Percentiles rank a stretch among this genome's conserved stretches.
These are phyloP conservation scores for Candida ortonii DNA, from an alignment of 805 yeast species.

Conservation along the genomic window DNA sequence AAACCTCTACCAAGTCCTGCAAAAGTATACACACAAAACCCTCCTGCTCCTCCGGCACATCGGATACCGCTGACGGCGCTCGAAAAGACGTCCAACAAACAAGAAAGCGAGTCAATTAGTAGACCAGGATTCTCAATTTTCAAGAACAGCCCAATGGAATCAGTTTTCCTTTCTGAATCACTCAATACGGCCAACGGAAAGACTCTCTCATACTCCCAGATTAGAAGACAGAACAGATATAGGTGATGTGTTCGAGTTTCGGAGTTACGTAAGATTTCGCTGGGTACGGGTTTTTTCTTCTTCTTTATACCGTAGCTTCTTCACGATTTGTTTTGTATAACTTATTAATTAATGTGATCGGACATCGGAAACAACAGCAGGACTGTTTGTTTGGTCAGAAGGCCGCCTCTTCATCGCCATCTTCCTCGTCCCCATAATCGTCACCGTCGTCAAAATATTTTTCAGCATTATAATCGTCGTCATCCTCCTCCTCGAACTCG, in stretches of 20 bases:
- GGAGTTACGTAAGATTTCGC: no score
- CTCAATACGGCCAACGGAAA: conserved; percentile 1
- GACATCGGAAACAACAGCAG: not conserved
- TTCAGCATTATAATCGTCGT: conserved; percentile 78
- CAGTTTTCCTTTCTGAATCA: no score
- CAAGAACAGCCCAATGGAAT: no score
- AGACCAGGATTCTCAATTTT: conserved; percentile 1
- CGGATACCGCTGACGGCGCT: conserved; percentile 21
- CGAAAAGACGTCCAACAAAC: conserved; percentile 11
- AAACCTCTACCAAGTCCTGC: conserved; percentile 20
- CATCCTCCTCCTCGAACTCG: conserved; percentile 70
- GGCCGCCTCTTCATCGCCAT: conserved; percentile 70
- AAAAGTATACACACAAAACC: conserved; percentile 1
- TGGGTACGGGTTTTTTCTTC: no score
- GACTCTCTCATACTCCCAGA: conserved; percentile 22
- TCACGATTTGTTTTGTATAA: no score
- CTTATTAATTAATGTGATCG: no score
- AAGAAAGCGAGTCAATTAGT: no score
- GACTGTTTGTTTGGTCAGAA: conserved; percentile 35
- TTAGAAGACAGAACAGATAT: conserved; percentile 18
- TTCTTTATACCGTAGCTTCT: no score
- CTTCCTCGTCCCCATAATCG: conserved; percentile 56
- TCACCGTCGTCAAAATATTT: conserved; percentile 74
- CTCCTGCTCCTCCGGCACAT: conserved; percentile 32
- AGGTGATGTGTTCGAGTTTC: conserved; percentile 5